Conservation (phyloP, 2,329 filamentous ascomycete genomes). For the Clathrospora elynae region DNA sequence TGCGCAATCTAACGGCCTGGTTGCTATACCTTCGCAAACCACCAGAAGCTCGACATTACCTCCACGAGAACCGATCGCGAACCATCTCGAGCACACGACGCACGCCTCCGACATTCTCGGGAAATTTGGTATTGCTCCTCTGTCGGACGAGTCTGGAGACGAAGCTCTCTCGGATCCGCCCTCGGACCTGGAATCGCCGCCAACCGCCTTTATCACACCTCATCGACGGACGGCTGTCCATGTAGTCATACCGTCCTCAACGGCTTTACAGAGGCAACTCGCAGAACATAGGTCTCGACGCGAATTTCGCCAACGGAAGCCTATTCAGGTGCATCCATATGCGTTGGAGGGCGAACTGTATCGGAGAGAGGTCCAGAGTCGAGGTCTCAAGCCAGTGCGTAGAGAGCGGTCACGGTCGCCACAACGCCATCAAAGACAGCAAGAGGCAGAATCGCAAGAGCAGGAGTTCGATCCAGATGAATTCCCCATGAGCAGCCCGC, state of each 20-base stretch:
- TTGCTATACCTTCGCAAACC: slow-evolving; percentile 10
- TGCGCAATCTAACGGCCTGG: slow-evolving; percentile 9
- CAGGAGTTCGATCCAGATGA: slow-evolving; percentile 39
- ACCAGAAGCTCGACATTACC: background rate
- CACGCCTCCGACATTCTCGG: slow-evolving; percentile 19
- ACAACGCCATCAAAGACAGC: slow-evolving; percentile 19
- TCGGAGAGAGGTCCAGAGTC: slow-evolving; percentile 49
- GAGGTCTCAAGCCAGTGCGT: slow-evolving; percentile 52
- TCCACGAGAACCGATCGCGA: background rate
- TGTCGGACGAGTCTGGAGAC: slow-evolving; percentile 33
- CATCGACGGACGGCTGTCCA: slow-evolving; percentile 35
- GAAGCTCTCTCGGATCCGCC: slow-evolving; percentile 35
- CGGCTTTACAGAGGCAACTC: slow-evolving; percentile 20
- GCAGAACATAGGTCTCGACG: slow-evolving; percentile 31
- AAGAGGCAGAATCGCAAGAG: slow-evolving; percentile 39
- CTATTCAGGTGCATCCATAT: slow-evolving; percentile 57
- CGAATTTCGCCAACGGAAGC: slow-evolving; percentile 52
- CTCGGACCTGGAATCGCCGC: slow-evolving; percentile 26
- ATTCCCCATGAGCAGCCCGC: slow-evolving; percentile 27
- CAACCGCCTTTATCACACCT: slow-evolving; percentile 17
- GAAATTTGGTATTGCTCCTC: slow-evolving; percentile 26
- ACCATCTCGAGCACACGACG: background rate
- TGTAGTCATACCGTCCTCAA: slow-evolving; percentile 39
- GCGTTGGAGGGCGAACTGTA: slow-evolving; percentile 53
- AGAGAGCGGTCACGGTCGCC: slow-evolving; percentile 39